A percentile compares a stretch with the other conserved stretches of the same genome.
These are phyloP conservation scores for Kuraishia ogatae DNA, from an alignment of 805 yeast genomes.

Conservation along the genomic window DNA sequence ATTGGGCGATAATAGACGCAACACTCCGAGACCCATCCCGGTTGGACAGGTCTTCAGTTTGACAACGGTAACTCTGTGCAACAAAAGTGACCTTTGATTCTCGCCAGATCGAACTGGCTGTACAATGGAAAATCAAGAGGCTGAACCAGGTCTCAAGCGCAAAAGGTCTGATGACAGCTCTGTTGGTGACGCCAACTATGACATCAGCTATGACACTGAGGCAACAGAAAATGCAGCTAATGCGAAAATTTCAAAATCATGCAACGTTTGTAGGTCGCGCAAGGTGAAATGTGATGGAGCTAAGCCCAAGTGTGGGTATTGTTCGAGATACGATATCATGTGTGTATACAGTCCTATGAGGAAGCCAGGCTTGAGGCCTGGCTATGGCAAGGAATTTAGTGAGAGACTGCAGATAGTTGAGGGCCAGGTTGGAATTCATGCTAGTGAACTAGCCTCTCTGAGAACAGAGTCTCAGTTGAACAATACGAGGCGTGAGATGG, in stretches of 20 bases:
- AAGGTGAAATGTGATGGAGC: slow-evolving; percentile 5
- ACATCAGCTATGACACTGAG: not conserved
- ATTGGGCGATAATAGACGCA: too few relatives aligned
- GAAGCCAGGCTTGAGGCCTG: slow-evolving; percentile 18
- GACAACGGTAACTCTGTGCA: too few relatives aligned
- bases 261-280: slow-evolving; percentile 3
- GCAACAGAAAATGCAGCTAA: not conserved
- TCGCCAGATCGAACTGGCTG: not conserved
- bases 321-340: not conserved
- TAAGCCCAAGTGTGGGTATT: slow-evolving; percentile 2
- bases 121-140: not conserved
- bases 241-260: slow-evolving; percentile 3
- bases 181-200: not conserved
- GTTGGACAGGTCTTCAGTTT: too few relatives aligned
- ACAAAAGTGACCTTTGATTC: too few relatives aligned
- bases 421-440: not conserved
- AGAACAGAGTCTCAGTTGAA: not conserved
- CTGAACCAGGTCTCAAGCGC: not conserved
- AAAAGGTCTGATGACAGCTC: not conserved
- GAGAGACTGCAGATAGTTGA: slow-evolving; percentile 9
- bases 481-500: not conserved
- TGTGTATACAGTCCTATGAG: slow-evolving; percentile 8
- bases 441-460: not conserved
- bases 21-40: too few relatives aligned
- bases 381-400: slow-evolving; percentile 15